phyloP scores from a whole-genome alignment of 176 grass and related monocot species.

The Zizania latifolia region DNA sequence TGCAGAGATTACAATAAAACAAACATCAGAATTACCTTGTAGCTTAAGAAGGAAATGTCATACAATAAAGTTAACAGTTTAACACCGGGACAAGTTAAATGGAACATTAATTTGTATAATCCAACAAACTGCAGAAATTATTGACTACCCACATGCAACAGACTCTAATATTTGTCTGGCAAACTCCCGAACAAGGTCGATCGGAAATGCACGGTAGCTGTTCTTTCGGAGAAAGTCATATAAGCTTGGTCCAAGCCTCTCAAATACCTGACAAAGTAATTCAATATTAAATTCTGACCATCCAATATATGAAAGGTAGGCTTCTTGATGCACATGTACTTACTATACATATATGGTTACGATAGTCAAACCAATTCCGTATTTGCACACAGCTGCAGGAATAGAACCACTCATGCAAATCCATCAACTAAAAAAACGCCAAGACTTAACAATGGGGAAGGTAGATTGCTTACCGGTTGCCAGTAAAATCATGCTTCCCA shows the following conservation, averaged over 20 bases:
- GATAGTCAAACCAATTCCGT: conserved; percentile 99
- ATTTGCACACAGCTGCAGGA: conserved; percentile 99
- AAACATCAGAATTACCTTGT: neutral
- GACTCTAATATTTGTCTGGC: conserved; percentile 92
- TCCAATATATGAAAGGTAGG: conserved; percentile 15
- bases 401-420: conserved; percentile 78
- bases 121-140: neutral
- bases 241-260: conserved; percentile 86
- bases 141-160: conserved; percentile 63
- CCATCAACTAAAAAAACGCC: conserved; percentile 62
- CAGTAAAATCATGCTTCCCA: conserved; percentile 73
- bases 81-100: neutral
- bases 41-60: neutral
- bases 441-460: conserved; percentile 31
- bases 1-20: conserved; percentile 12
- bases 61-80: neutral
- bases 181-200: conserved; percentile 82
- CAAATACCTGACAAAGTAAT: conserved; percentile 70
- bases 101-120: neutral
- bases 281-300: conserved; percentile 8
- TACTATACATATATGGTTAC: conserved; percentile 99
- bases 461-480: conserved; percentile 57
- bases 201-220: conserved; percentile 75
- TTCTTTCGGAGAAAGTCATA: conserved; percentile 87
- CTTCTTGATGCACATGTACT: conserved; percentile 71